Conservation (phyloP, 2,329 filamentous ascomycete genomes). For the Fusarium papillatum region DNA sequence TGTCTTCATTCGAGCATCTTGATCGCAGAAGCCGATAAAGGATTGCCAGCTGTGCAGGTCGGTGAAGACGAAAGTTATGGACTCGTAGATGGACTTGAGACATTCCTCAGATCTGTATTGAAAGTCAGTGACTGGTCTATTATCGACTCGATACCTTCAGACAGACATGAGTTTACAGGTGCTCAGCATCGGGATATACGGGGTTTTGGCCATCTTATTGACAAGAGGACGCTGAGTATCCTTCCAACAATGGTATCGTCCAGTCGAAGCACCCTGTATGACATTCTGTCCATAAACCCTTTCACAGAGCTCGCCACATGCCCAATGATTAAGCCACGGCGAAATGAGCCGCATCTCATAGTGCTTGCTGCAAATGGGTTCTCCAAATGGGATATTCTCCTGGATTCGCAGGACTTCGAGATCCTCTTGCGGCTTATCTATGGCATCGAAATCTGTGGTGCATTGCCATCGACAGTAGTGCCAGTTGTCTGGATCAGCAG, state of each 20-base stretch:
- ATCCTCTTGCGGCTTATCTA: constrained; percentile 3
- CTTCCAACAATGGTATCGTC: constrained; percentile 3
- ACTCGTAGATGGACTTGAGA: constrained; percentile 10
- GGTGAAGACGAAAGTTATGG: not conserved
- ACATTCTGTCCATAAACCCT: not conserved
- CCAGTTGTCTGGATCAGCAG: not conserved
- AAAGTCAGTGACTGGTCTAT: not conserved
- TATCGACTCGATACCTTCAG: not conserved
- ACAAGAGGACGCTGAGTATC: not conserved
- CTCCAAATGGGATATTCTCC: not conserved
- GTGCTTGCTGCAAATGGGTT: not conserved
- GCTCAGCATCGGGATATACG: not conserved
- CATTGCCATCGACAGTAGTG: constrained; percentile 30
- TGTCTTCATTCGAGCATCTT: not conserved
- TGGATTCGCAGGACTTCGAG: not conserved
- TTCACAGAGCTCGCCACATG: not conserved
- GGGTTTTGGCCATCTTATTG: not conserved
- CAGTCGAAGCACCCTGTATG: not conserved
- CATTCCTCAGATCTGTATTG: not conserved
- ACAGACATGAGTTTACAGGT: constrained; percentile 3
- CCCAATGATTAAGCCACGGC: constrained; percentile 11
- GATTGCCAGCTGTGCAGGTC: not conserved
- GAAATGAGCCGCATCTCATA: not conserved
- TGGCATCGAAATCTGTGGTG: constrained; percentile 11
- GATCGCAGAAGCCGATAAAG: constrained; percentile 1